Percentiles rank a stretch among this genome's conserved stretches.
Evolutionary conservation across 257 asterid genomes (phyloP).

Genomic region (Gentiana dahurica): DNA sequence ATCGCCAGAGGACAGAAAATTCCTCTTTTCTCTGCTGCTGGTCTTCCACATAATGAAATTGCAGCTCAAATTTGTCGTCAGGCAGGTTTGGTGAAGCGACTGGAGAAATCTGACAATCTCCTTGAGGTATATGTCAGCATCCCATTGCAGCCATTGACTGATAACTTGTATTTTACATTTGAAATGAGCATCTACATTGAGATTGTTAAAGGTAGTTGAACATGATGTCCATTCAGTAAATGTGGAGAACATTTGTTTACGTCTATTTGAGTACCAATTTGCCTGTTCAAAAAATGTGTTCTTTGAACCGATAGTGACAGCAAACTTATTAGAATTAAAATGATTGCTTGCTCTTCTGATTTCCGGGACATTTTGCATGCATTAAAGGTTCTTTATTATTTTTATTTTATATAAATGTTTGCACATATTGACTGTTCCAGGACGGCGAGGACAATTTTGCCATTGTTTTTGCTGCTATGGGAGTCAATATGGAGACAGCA

Average conservation of each 20-base stretch:
- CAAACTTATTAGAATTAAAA: background rate
- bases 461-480: slow-evolving; percentile 99
- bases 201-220: too few species aligned
- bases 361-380: background rate
- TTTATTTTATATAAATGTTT: slow-evolving; percentile 8
- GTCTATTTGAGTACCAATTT: background rate
- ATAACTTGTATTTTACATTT: background rate
- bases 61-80: slow-evolving; percentile 99
- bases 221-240: too few species aligned
- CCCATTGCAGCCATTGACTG: background rate
- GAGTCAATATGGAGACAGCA: slow-evolving; percentile 99
- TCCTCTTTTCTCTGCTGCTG: slow-evolving; percentile 97
- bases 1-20: slow-evolving; percentile 97
- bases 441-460: slow-evolving; percentile 89
- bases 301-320: background rate
- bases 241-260: background rate
- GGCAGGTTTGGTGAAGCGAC: slow-evolving; percentile 95
- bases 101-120: slow-evolving; percentile 82
- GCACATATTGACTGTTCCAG: slow-evolving; percentile 29
- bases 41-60: slow-evolving; percentile 98
- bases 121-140: slow-evolving; percentile 46
- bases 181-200: background rate
- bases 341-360: background rate
- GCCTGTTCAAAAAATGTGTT: background rate
- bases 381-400: too few species aligned